phyloP scores from a whole-genome alignment of 805 yeast genomes.

The Komagataella populi region DNA sequence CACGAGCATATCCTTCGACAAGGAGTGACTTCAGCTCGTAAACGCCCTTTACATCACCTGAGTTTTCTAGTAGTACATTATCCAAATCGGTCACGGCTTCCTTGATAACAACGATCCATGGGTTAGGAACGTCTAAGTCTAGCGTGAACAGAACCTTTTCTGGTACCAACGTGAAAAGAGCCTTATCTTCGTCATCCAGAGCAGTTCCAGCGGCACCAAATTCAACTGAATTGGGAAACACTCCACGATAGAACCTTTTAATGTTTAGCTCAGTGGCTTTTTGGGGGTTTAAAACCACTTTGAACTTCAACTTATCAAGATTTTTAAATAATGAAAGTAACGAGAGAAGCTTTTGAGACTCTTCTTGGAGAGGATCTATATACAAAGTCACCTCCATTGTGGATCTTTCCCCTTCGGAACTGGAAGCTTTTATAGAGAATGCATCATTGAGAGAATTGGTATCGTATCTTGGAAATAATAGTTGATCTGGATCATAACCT shows the following conservation, averaged over 20 bases:
- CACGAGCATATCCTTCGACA: slow-evolving; percentile 60
- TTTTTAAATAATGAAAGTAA: slow-evolving; percentile 23
- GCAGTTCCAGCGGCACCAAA: slow-evolving; percentile 17
- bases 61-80: slow-evolving; percentile 33
- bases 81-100: slow-evolving; percentile 47
- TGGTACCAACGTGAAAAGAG: slow-evolving; percentile 34
- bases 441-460: slow-evolving; percentile 11
- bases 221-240: slow-evolving; percentile 19
- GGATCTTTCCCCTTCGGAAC: background rate
- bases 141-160: slow-evolving; percentile 35
- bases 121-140: slow-evolving; percentile 44
- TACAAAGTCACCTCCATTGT: slow-evolving; percentile 41
- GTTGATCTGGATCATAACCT: slow-evolving; percentile 25
- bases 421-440: slow-evolving; percentile 1
- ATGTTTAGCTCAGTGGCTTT: slow-evolving; percentile 15
- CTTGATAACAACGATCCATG: slow-evolving; percentile 54
- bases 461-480: slow-evolving; percentile 33
- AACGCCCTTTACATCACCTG: slow-evolving; percentile 24
- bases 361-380: slow-evolving; percentile 61
- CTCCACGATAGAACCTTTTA: slow-evolving; percentile 44
- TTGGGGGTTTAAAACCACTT: slow-evolving; percentile 47
- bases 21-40: slow-evolving; percentile 41
- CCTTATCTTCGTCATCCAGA: slow-evolving; percentile 12
- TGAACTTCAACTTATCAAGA: slow-evolving; percentile 36
- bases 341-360: slow-evolving; percentile 48